Base-by-base conservation (phyloP, 1,284 basidiomycete genomes). In the Leccinum glutinopallens region DNA sequence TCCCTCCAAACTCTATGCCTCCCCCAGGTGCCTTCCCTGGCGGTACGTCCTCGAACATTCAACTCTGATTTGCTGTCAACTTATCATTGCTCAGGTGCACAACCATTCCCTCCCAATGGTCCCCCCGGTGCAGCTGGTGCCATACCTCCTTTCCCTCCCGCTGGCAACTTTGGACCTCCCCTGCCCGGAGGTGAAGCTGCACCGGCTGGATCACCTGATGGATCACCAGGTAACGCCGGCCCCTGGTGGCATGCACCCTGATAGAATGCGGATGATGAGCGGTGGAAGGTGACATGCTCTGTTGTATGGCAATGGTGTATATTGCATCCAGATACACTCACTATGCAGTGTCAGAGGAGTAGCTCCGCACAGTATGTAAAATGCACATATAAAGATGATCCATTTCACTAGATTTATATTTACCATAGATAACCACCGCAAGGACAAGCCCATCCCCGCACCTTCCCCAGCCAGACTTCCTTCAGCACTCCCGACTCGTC, bases 241-340 rank as follows among this genome's bases (percentile, higher is more conserved):
- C 19, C 79, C 80, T 58, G 78, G 80, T 22, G 89, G 85, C 35
- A 92, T 95, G 69, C 93, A 95, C 77, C 93, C 93, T n/a, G 93
- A 95, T 78, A 84, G 93, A 66, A 71, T 93, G 75, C 83, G 92
- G 66, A 94, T 94, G 92, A 87, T 94, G 88, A 85, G 80, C n/a
- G 41, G 63, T 46, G 70, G 71, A 43, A 65, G 75, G 41, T 75
- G 64, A 73, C 35, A 43, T 1, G 35, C 46, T 53, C 6, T 12
- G 5, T 39, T 37, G 35, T 37, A 35, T 33, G 56, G 43, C 12
- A 54, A 32, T 3, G 13, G 33, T 58, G 5, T 32, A 46, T 8
- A 19, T 9, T 53, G 22, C n/a, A 32, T 12, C 25, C 9, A n/a
- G 32, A 35, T 54, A 6, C 49, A 43, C 17, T n/a, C 25, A 8